Conservation (phyloP, 768 basidiomycete genomes). For the Termitomyces sp. region DNA sequence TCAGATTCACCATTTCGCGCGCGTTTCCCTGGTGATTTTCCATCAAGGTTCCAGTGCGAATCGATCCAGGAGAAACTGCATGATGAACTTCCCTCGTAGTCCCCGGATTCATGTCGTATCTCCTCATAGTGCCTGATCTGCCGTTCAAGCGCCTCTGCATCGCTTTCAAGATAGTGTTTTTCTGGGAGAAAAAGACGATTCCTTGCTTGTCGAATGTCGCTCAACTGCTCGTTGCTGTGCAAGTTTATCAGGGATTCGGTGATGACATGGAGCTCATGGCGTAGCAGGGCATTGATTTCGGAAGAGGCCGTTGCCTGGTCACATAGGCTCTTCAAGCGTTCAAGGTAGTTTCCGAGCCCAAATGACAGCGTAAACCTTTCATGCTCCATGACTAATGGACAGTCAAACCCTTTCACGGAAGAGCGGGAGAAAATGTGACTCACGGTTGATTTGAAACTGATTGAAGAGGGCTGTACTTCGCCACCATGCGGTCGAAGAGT, state of each 20-base stretch:
- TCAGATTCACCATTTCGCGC: not conserved
- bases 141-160: not conserved
- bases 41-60: not conserved
- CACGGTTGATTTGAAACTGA: conserved; percentile 2
- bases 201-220: not conserved
- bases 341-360: not conserved
- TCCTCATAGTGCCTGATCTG: not conserved
- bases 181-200: conserved; percentile 1
- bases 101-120: not conserved
- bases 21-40: not conserved
- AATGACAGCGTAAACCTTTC: not conserved
- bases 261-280: not conserved
- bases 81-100: not conserved
- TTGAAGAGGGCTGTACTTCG: not conserved
- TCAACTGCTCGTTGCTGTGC: not conserved
- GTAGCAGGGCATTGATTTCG: not conserved
- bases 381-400: not conserved
- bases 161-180: not conserved
- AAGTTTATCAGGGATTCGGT: not conserved
- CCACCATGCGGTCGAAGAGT: not conserved
- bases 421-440: not conserved
- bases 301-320: not conserved
- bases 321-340: not conserved
- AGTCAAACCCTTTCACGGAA: not conserved
- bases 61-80: not conserved